Evolutionary conservation across 2,329 filamentous ascomycete species (phyloP), one percentile per base, ranked within the genome.

Genomic region (Neocatenulostroma microsporum): DNA sequence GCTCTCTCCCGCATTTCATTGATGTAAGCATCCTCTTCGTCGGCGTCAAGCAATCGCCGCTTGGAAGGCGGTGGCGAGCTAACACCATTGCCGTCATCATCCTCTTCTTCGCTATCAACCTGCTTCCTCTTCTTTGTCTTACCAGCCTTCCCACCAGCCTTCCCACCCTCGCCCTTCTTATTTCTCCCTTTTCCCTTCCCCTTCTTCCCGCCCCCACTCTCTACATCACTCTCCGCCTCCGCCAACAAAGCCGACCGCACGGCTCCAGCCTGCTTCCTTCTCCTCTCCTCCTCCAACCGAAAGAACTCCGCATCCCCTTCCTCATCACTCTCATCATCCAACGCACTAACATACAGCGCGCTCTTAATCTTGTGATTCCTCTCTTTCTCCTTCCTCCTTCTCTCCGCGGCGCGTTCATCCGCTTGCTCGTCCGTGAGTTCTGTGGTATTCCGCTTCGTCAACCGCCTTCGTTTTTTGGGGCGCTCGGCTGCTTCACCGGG

Each of bases 261-360:
- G 12, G 66, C 63, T 21, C 65, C 60, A 19, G 62, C 62, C 34
- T 72, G 73, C 31, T 72, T 72, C 45, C 76, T 70, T 32, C 83
- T 69, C 41, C 81, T 69, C 46, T 72, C 65, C 58, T 80, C 78
- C 62, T 95, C 88, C 12, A 75, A 71, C 2, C 73, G 78, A 61
- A 89, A 95, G 62, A 95, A 95, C 14, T 74, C 77, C 15, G 57
- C 67, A 61, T 84, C 76, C 39, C 76, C 74, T 30, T 87, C 85
- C 21, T 74, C 78, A 53, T 94, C 86, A n/a, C 74, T 80, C 49
- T 94, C 87, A 36, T 96, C 91, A 56, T 96, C 91, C 48, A 82
- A 86, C 24, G 81, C 79, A 40, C 82, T 76, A 34, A 98, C 82
- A 51, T 79, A 89, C 25, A 89, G 63, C 17, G 80, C 79, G 51